Conservation (phyloP, 75 land plant genomes). For the Pseudotsuga menziesii region DNA sequence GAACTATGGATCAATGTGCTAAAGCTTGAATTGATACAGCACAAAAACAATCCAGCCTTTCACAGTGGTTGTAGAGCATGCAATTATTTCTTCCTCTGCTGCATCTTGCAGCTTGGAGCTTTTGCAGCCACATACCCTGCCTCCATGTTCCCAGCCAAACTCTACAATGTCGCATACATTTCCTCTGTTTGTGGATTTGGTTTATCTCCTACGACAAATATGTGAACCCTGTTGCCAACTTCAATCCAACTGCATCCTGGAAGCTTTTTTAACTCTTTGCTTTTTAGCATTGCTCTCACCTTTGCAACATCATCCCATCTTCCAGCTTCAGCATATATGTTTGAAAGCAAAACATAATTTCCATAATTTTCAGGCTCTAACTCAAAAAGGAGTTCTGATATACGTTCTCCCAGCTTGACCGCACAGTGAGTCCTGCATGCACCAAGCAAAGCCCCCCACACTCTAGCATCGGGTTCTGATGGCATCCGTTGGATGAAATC, state of each 20-base stretch:
- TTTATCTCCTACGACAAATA: neutral
- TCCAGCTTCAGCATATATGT: neutral
- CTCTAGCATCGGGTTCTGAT: constrained; percentile 33
- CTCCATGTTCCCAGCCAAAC: neutral
- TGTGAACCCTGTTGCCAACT: neutral
- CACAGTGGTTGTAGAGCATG: neutral
- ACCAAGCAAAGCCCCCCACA: constrained; percentile 53
- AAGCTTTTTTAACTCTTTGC: neutral
- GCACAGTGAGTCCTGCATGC: neutral
- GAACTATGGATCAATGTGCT: too few species aligned
- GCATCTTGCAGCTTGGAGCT: neutral
- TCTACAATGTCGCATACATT: neutral
- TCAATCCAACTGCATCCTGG: constrained; percentile 5
- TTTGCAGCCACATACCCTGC: neutral
- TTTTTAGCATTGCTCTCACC: neutral
- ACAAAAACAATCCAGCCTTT: constrained; percentile 3
- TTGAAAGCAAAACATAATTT: neutral
- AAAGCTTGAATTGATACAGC: too few species aligned
- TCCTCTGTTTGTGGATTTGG: neutral
- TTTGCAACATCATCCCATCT: neutral
- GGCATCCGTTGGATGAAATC: constrained; percentile 30
- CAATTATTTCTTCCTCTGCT: neutral
- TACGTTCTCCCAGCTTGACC: neutral
- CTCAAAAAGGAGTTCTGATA: neutral
- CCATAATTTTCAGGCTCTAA: neutral